phyloP scores from a whole-genome alignment of 1,284 basidiomycete species.

The Leccinum griseonigrum region DNA sequence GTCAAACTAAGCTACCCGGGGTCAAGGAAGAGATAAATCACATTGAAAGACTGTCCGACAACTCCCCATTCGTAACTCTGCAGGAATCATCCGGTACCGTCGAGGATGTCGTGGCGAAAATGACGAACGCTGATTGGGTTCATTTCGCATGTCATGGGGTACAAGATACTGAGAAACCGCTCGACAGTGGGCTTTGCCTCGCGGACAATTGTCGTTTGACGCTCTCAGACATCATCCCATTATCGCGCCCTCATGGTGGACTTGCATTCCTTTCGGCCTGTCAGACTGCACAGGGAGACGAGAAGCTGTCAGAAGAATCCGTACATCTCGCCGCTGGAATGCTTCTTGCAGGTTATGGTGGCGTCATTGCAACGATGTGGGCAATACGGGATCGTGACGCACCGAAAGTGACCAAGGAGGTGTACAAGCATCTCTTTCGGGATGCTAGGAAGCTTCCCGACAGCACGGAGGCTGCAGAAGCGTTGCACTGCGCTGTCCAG shows the following conservation, averaged over 20 bases:
- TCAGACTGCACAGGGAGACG: too few species aligned
- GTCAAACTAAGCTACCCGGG: neutral
- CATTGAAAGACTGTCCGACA: neutral
- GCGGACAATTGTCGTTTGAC: too few species aligned
- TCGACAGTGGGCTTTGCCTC: too few species aligned
- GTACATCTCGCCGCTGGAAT: too few species aligned
- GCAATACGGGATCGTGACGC: neutral
- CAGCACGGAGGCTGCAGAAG: neutral
- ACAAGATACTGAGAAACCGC: neutral
- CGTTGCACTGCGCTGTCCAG: neutral
- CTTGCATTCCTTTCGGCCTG: too few species aligned
- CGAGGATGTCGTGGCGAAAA: too few species aligned
- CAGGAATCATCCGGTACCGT: neutral
- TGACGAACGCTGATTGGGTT: too few species aligned
- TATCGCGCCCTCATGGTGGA: too few species aligned
- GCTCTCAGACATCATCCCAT: too few species aligned
- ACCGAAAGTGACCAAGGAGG: neutral
- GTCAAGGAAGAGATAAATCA: neutral
- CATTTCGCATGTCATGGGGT: neutral
- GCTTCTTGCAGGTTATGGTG: too few species aligned
- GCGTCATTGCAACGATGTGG: too few species aligned
- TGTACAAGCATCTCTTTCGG: neutral
- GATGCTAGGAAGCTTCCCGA: neutral
- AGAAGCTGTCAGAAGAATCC: too few species aligned
- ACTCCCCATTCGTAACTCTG: neutral